Conservation (phyloP, 2,329 filamentous ascomycete genomes). For the Penicillium vulpinum region DNA sequence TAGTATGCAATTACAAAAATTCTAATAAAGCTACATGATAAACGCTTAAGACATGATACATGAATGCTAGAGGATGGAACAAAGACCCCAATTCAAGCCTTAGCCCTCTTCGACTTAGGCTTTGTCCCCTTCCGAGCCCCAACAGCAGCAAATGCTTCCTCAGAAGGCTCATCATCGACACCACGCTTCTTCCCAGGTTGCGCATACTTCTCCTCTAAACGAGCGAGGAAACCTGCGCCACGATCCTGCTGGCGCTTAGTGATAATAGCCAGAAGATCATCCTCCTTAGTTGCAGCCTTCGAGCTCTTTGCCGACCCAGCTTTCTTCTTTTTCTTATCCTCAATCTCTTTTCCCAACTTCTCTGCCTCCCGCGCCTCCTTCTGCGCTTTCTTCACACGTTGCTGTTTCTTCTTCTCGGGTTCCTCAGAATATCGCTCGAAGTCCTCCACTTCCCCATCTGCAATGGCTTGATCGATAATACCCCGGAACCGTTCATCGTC, state of each 20-base stretch:
- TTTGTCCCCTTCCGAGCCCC: slow-evolving; percentile 41
- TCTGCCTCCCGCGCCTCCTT: slow-evolving; percentile 72
- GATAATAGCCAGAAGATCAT: slow-evolving; percentile 70
- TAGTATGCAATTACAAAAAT: slow-evolving; percentile 8
- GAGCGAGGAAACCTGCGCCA: slow-evolving; percentile 64
- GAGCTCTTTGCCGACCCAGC: slow-evolving; percentile 31
- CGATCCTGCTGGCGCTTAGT: slow-evolving; percentile 67
- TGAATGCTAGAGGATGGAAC: not conserved
- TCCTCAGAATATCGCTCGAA: slow-evolving; percentile 73
- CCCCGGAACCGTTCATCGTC: slow-evolving; percentile 82
- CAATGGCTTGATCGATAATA: slow-evolving; percentile 81
- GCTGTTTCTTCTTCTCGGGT: slow-evolving; percentile 62
- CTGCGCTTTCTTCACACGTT: slow-evolving; percentile 61
- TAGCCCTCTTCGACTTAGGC: slow-evolving; percentile 31
- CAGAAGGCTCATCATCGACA: slow-evolving; percentile 56
- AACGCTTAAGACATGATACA: slow-evolving; percentile 6
- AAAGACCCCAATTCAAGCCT: slow-evolving; percentile 6
- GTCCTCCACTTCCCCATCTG: slow-evolving; percentile 62
- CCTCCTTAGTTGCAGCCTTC: slow-evolving; percentile 38
- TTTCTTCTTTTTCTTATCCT: slow-evolving; percentile 69
- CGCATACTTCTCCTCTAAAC: slow-evolving; percentile 75
- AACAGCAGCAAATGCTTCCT: slow-evolving; percentile 59
- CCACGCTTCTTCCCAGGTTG: slow-evolving; percentile 48
- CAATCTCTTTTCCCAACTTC: slow-evolving; percentile 71
- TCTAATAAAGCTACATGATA: slow-evolving; percentile 1